Conservation (phyloP, 2,329 filamentous ascomycete species). For the Microascus cirrosus region DNA sequence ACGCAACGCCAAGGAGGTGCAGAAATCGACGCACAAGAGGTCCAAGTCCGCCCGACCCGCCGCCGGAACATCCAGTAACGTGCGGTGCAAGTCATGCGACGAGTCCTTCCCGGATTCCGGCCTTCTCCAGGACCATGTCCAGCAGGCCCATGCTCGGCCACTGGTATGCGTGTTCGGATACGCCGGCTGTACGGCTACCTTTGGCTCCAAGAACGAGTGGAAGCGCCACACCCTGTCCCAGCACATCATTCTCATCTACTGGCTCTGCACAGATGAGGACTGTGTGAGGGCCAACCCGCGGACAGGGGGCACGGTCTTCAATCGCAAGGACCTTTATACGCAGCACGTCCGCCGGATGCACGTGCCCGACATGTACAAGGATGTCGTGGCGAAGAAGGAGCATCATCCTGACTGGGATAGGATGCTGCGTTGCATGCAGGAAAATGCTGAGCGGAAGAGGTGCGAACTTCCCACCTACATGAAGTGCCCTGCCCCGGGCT, state of each 20-base stretch:
- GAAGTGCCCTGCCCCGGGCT: conserved; percentile 51
- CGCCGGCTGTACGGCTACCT: conserved; percentile 64
- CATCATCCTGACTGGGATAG: conserved; percentile 15
- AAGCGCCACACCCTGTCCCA: conserved; percentile 78
- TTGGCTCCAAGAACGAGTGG: conserved; percentile 87
- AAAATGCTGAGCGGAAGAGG: conserved; percentile 46
- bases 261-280: conserved; percentile 58
- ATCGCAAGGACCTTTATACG: conserved; percentile 84
- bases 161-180: conserved; percentile 71
- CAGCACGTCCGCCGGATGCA: conserved; percentile 88
- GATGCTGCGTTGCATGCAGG: conserved; percentile 29
- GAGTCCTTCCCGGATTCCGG: conserved; percentile 31
- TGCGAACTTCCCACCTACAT: conserved; percentile 51
- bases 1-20: neutral
- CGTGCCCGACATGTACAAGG: conserved; percentile 32
- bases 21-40: neutral
- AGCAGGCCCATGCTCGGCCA: conserved; percentile 42
- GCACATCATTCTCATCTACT: conserved; percentile 65
- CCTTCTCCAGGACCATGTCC: conserved; percentile 36
- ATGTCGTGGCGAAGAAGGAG: conserved; percentile 24
- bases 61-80: neutral
- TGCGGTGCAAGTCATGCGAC: conserved; percentile 2
- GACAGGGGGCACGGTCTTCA: conserved; percentile 51
- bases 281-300: conserved; percentile 26
- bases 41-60: neutral